Conservation (phyloP, 306 rosid genomes). For the Fragaria vesca region DNA sequence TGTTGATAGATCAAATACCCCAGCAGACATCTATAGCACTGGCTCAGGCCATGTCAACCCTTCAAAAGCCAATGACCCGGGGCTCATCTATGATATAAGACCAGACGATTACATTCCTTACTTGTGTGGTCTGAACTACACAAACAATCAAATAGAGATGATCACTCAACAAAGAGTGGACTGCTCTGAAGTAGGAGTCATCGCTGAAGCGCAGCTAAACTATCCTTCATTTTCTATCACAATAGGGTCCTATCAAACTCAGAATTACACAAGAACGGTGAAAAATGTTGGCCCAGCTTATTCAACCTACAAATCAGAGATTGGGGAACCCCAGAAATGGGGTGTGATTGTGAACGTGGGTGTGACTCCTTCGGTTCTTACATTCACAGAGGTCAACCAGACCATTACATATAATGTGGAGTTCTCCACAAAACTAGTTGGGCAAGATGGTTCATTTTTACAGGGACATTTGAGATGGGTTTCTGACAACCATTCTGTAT, state of each 20-base stretch:
- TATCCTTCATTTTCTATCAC: not conserved
- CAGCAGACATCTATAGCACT: constrained; percentile 35
- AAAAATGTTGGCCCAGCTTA: not conserved
- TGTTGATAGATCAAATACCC: not conserved
- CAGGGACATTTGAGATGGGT: not conserved
- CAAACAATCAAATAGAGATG: constrained; percentile 25
- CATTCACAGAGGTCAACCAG: constrained; percentile 41
- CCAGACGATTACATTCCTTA: constrained; percentile 17
- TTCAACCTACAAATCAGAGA: not conserved
- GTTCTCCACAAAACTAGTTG: constrained; percentile 16
- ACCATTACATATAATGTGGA: constrained; percentile 21
- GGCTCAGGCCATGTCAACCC: constrained; percentile 57
- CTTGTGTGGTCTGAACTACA: constrained; percentile 48
- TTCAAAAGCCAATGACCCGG: constrained; percentile 41
- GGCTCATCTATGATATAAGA: constrained; percentile 49
- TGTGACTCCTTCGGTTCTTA: constrained; percentile 24
- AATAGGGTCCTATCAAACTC: not conserved
- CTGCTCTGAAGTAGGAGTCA: not conserved
- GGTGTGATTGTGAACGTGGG: constrained; percentile 10
- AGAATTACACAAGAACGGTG: not conserved
- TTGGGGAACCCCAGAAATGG: constrained; percentile 27
- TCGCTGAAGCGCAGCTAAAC: too few species aligned
- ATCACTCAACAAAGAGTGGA: constrained; percentile 11
- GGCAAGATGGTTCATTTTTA: not conserved
- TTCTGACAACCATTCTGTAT: too few species aligned